Base-by-base conservation (phyloP, 805 yeast species). In the Hanseniaspora occidentalis region DNA sequence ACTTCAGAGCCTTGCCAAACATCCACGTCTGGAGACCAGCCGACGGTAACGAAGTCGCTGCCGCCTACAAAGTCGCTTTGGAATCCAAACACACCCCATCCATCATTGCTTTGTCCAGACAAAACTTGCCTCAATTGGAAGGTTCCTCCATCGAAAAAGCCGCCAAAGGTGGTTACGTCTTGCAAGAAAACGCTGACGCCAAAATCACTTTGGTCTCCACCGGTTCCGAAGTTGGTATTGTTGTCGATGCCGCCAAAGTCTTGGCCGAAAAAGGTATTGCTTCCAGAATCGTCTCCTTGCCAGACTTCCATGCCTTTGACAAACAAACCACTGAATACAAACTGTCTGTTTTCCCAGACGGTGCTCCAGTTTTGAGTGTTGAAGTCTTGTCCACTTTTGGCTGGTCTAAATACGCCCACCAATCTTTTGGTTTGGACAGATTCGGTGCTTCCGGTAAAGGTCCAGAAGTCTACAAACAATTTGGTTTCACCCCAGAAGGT, bases 381-480 rank as follows among this genome's bases (percentile, higher is more conserved):
- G 98, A 92, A 76, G 97, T 86, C 40, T 71, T 85, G 77, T 66
- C 94, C 43, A 77, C 95, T 41, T 69, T 73, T 54, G 96, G 96
- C 44, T 92, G 98, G 98, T 70, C 79, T 55, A 83, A 79, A 66
- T 92, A 86, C 72, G 76, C 96, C 45, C 98, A 92, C 70, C 94
- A 83, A 71, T 94, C 86, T 65, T 84, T 89, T 57, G 96, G 96
- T 67, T 72, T 92, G 59, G 77, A 85, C 76, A 77, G 84, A 70
- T 92, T 92, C 61, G 98, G 98, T 75, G 92, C 88, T 47, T 86
- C 96, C 45, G 98, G 95, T 62, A 82, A 84, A 63, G 92, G 80
- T 59, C 65, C 67, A 44, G 84, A 82, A 48, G 73, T 89, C 47
- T 92, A 78, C 79, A 75, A 84, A 66, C 68, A 58, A 70, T 84